Conservation (phyloP, 176 grass and related monocot species). For the Bothriochloa decipiens region DNA sequence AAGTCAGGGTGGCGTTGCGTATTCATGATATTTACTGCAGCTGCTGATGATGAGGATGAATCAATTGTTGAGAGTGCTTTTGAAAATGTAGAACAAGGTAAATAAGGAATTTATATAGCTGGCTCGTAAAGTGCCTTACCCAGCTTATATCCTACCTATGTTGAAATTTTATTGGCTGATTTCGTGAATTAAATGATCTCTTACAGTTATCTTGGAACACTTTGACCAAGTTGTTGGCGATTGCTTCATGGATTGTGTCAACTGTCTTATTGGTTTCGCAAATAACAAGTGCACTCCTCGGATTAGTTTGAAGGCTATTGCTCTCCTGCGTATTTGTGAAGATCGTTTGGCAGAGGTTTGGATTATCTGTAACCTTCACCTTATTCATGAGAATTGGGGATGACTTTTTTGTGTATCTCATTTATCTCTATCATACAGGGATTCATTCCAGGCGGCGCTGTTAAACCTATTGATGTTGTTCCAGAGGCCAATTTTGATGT, state of each 20-base stretch:
- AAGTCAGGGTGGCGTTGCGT: conserved; percentile 98
- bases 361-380: conserved; percentile 25
- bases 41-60: conserved; percentile 90
- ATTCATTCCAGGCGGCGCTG: conserved; percentile 85
- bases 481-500: conserved; percentile 83
- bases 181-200: conserved; percentile 37
- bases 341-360: conserved; percentile 98
- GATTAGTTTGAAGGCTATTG: conserved; percentile 99
- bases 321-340: conserved; percentile 98
- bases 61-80: conserved; percentile 97
- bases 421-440: conserved; percentile 62
- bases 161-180: conserved; percentile 29
- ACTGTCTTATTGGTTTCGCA: conserved; percentile 96
- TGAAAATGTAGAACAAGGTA: conserved; percentile 97
- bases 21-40: conserved; percentile 99
- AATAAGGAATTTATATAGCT: conserved; percentile 37
- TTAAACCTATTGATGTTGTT: conserved; percentile 80
- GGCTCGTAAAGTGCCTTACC: conserved; percentile 6
- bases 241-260: conserved; percentile 99
- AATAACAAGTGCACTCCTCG: conserved; percentile 94
- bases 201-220: conserved; percentile 97
- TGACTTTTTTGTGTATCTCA: conserved; percentile 31
- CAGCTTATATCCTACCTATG: conserved; percentile 25
- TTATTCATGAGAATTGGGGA: conserved; percentile 18
- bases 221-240: conserved; percentile 98